phyloP scores from a whole-genome alignment of 2,329 filamentous ascomycete genomes.

The Truncatella angustata region DNA sequence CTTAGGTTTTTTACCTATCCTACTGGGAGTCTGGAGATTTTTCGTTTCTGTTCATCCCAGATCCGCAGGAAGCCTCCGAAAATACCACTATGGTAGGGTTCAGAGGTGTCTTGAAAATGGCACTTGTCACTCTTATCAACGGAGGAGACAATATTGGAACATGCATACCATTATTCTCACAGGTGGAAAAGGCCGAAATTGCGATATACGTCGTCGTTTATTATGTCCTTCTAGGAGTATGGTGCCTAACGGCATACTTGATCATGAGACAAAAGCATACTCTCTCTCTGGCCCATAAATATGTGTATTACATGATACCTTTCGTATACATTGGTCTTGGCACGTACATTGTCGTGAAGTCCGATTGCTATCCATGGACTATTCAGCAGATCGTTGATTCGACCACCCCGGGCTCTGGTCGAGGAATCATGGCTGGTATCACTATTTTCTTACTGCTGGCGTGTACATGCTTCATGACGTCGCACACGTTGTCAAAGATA shows the following conservation, averaged over 20 bases:
- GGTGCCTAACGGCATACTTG: conserved; percentile 27
- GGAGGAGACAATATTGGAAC: conserved; percentile 34
- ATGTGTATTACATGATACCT: conserved; percentile 24
- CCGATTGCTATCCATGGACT: conserved; percentile 31
- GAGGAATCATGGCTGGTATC: conserved; percentile 6
- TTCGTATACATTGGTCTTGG: conserved; percentile 32
- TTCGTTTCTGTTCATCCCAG: conserved; percentile 17
- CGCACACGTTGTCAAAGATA: no score
- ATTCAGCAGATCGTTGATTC: conserved; percentile 15
- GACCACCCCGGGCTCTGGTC: neutral
- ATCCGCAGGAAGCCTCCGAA: conserved; percentile 14
- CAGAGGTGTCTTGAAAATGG: conserved; percentile 26
- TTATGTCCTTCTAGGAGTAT: conserved; percentile 30
- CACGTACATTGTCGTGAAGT: conserved; percentile 31
- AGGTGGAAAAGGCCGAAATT: conserved; percentile 28
- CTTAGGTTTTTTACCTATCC: conserved; percentile 30
- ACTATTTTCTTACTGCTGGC: conserved; percentile 6
- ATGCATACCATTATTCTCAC: conserved; percentile 33
- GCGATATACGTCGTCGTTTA: conserved; percentile 31
- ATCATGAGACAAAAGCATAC: conserved; percentile 31
- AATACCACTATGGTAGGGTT: conserved; percentile 13
- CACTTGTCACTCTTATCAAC: conserved; percentile 31
- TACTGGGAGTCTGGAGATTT: conserved; percentile 31
- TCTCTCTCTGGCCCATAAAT: conserved; percentile 22
- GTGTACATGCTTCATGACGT: neutral